Evolutionary conservation across 257 asterid species (phyloP).

Genomic region (Scutellaria barbata): DNA sequence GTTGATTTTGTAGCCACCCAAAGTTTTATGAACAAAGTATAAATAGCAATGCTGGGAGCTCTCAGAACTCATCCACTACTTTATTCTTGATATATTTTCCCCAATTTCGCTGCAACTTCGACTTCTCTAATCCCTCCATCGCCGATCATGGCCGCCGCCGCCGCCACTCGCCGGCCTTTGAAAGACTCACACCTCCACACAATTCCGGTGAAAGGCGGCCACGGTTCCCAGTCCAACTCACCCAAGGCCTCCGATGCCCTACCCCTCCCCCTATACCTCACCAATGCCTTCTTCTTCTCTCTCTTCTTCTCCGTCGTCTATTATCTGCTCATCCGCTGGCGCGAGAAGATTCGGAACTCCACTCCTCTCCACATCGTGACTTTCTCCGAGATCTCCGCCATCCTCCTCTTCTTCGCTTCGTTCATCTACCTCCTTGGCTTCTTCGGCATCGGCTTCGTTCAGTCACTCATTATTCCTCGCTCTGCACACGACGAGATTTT

Average conservation of each 20-base stretch:
- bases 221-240: background rate
- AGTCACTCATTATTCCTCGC: constrained; percentile 44
- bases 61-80: background rate
- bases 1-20: background rate
- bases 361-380: constrained; percentile 46
- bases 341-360: constrained; percentile 52
- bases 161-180: constrained; percentile 3
- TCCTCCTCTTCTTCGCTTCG: constrained; percentile 47
- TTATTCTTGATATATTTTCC: background rate
- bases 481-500: constrained; percentile 31
- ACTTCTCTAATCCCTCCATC: background rate
- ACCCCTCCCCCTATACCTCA: constrained; percentile 44
- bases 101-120: background rate
- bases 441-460: constrained; percentile 50
- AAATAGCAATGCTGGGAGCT: constrained; percentile 16
- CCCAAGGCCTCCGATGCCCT: constrained; percentile 39
- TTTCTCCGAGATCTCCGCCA: constrained; percentile 49
- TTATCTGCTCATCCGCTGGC: constrained; percentile 48
- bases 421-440: constrained; percentile 51
- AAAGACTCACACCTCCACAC: constrained; percentile 1
- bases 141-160: constrained; percentile 27
- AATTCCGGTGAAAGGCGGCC: constrained; percentile 23
- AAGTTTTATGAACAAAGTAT: constrained; percentile 16
- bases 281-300: constrained; percentile 44
- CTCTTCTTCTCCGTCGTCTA: constrained; percentile 55